Conservation (phyloP, 768 basidiomycete species). For the Tulasnella sp. region DNA sequence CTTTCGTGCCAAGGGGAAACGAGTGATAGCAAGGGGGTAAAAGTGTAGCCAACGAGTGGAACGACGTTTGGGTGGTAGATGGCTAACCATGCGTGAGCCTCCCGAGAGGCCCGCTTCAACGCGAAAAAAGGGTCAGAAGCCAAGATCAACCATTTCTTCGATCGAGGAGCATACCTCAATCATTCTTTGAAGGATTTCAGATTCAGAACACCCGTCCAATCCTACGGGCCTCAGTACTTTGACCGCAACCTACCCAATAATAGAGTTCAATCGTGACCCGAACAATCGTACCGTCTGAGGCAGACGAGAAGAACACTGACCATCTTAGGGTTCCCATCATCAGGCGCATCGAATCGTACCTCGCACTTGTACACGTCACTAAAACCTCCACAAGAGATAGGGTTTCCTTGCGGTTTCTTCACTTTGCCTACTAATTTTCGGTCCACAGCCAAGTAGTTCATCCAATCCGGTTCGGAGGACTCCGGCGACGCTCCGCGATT, state of each 20-base stretch:
- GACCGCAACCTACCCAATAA: background rate
- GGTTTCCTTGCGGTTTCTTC: background rate
- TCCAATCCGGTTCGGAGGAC: background rate
- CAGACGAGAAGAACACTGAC: background rate
- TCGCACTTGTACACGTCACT: background rate
- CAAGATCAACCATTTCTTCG: no score
- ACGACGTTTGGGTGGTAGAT: background rate
- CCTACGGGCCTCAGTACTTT: background rate
- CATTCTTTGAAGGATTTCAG: background rate
- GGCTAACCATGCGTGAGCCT: background rate
- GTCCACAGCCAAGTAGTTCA: background rate
- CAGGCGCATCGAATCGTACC: background rate
- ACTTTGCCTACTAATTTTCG: background rate
- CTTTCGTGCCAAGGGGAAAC: background rate
- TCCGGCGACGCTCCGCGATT: background rate
- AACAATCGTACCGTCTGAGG: background rate
- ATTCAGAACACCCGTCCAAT: background rate
- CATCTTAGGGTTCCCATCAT: background rate
- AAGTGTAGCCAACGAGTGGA: background rate
- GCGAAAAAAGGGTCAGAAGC: background rate
- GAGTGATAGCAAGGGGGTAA: background rate
- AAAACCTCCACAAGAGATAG: background rate
- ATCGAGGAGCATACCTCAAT: background rate
- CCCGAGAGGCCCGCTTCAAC: background rate
- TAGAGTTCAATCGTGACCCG: background rate